Percentiles rank a stretch among this genome's conserved stretches.
Conservation (phyloP, 1,284 basidiomycete genomes). For the Heterobasidion parviporum region DNA sequence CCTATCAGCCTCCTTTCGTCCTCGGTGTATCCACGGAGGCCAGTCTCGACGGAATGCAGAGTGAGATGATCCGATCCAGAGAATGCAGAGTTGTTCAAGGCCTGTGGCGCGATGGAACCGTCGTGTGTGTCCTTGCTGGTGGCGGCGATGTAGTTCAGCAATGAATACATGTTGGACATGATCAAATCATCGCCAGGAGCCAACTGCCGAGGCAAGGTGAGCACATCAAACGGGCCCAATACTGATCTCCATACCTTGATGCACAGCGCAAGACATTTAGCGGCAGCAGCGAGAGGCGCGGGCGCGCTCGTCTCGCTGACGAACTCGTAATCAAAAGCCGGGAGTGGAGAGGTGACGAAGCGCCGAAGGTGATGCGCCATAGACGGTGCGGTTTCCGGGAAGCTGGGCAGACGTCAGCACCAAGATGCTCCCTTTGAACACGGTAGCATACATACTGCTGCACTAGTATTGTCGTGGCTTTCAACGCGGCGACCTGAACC, state of each 20-base stretch:
- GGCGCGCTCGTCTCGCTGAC: conserved; percentile 65
- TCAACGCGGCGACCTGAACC: conserved; percentile 81
- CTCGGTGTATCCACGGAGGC: conserved; percentile 63
- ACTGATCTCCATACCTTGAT: conserved; percentile 51
- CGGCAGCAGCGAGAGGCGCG: conserved; percentile 76
- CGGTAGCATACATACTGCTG: conserved; percentile 50
- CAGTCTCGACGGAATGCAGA: conserved; percentile 48
- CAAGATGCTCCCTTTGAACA: background rate
- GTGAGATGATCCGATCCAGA: conserved; percentile 36
- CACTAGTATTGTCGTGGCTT: conserved; percentile 73
- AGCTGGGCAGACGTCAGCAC: conserved; percentile 35
- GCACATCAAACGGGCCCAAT: background rate
- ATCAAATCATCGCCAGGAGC: conserved; percentile 86
- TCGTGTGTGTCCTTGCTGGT: conserved; percentile 71
- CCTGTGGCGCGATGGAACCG: conserved; percentile 30
- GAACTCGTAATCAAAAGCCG: conserved; percentile 84
- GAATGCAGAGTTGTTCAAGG: conserved; percentile 24
- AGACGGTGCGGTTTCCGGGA: conserved; percentile 68
- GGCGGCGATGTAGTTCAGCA: conserved; percentile 84
- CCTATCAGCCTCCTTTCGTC: conserved; percentile 81
- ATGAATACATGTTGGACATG: conserved; percentile 93
- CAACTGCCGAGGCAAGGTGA: conserved; percentile 34
- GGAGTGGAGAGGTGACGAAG: conserved; percentile 83
- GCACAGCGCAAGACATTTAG: conserved; percentile 85
- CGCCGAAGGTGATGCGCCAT: conserved; percentile 81